Base-by-base conservation (phyloP, 2,329 filamentous ascomycete genomes). In the Monosporascus sp. region DNA sequence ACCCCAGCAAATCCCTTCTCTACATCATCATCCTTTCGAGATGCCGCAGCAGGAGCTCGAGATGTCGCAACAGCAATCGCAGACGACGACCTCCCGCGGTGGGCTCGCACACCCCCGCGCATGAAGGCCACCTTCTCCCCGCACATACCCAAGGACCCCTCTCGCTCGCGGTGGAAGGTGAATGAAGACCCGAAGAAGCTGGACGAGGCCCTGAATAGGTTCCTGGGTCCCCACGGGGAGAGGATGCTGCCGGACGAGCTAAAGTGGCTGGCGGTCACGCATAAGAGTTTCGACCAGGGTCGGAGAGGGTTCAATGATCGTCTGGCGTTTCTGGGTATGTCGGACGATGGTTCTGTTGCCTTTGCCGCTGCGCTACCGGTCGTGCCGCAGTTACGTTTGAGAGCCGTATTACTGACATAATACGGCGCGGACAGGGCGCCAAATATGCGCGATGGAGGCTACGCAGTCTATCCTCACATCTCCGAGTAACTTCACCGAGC, bases 251-350 rank as follows among this genome's bases (percentile, higher is more conserved):
- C 88, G 2, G 92, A 97, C 17, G 93, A 99, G 74, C 79, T 94
- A 57, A 97, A 97, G 75, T 99, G 94, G 94, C 76, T 97, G 65
- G 92, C 92, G 31, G 83, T 99, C 52, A 99, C 94, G 60, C 94
- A 97, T 72, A 97, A 97, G 82, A 97, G 91, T 72, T 97, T 96
- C 67, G 93, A 99, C 68, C 91, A 97, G 67, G 94, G 92, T 50
- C 80, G 90, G 65, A 86, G 92, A 77, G 93, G 93, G 1, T 96
- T 93, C 74, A 99, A 99, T 70, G 93, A 97, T 65, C 83, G 90
- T 57, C 76, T 99, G 70, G 89, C 91, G n/a, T 91, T 89, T 66
- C 76, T 96, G 51, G 93, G 90, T 95, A 81, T 47, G 73, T 63
- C 24, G 25, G 9, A 34, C n/a, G 9, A 42, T 2, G 18, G 11